Evolutionary conservation across 2,329 filamentous ascomycete genomes (phyloP).

Genomic region (Malbranchea zuffiana): DNA sequence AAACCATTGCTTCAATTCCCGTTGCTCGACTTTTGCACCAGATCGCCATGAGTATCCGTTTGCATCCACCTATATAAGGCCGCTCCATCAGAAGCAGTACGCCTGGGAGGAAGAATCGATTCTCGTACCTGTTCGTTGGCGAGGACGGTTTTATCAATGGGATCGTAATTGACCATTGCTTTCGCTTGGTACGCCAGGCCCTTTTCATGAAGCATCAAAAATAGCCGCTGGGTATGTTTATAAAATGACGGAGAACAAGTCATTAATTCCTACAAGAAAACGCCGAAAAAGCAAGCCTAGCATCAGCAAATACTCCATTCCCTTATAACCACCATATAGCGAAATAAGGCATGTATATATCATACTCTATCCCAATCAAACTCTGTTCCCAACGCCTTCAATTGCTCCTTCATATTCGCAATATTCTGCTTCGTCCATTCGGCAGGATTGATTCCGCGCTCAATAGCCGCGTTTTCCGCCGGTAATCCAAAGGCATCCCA

Average conservation of each 20-base stretch:
- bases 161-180: constrained; percentile 81
- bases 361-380: constrained; percentile 77
- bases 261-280: constrained; percentile 56
- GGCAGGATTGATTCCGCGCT: constrained; percentile 64
- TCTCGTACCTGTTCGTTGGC: constrained; percentile 64
- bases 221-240: constrained; percentile 78
- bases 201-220: constrained; percentile 61
- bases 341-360: background rate
- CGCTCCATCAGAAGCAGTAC: constrained; percentile 7
- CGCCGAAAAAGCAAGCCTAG: constrained; percentile 18
- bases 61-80: constrained; percentile 51
- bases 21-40: constrained; percentile 71
- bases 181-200: constrained; percentile 75
- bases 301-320: constrained; percentile 16
- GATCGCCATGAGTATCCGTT: constrained; percentile 80
- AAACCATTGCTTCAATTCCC: constrained; percentile 78
- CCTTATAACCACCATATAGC: constrained; percentile 9
- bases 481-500: constrained; percentile 91
- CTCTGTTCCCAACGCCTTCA: constrained; percentile 64
- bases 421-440: constrained; percentile 76
- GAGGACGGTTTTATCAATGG: constrained; percentile 76
- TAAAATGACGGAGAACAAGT: constrained; percentile 81
- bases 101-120: background rate
- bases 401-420: constrained; percentile 69
- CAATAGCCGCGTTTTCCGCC: constrained; percentile 82